Base-by-base conservation (phyloP, 495 filamentous ascomycete genomes). In the Letharia columbiana region DNA sequence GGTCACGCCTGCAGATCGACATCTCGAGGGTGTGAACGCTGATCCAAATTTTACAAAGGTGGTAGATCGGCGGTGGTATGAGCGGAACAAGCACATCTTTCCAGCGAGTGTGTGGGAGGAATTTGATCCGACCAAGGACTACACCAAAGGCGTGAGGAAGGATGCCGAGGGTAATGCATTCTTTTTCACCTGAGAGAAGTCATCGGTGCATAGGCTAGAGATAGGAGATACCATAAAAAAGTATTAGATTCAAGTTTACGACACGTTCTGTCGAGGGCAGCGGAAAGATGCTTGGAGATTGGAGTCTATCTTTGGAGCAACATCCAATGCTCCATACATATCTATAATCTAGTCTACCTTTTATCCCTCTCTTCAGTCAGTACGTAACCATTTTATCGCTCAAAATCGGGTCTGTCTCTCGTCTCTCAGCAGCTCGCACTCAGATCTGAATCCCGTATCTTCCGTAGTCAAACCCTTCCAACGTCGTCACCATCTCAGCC, bases 1-100 rank as follows among this genome's bases (percentile, higher is more conserved):
- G n/a, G 23, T 66, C 39, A 63, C 60, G 33, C 33, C 59, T 1
- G 61, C 58, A 8, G 62, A 67, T 45, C 11, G 54, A 54, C 6
- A 79, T n/a, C 80, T 95, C 5, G 92, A 96, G 78, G 93, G 92
- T 12, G 82, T 75, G 23, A 81, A 83, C 42, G 90, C 95, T 63
- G 93, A 98, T 67, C 86, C 91, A 0, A 84, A 84, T 5, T 80
- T 90, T 65, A 98, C 94, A 35, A 98, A 96, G 75, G 94, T 98
- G 11, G 94, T 98, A 3, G 94, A 98, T 77, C 82, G 94, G 57
- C 78, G 94, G 65, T 98, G 94, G 94, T 98, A 97, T 73, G 91
- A 96, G 78, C 82, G 87, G 69, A 96, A 98, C 74, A 98, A 98
- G 74, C 94, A 98, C 70, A 97, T 98, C 59, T 98, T 92, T 75